Evolutionary conservation across 208 protist species (phyloP).

Genomic region (Wallacemonas sp.): DNA sequence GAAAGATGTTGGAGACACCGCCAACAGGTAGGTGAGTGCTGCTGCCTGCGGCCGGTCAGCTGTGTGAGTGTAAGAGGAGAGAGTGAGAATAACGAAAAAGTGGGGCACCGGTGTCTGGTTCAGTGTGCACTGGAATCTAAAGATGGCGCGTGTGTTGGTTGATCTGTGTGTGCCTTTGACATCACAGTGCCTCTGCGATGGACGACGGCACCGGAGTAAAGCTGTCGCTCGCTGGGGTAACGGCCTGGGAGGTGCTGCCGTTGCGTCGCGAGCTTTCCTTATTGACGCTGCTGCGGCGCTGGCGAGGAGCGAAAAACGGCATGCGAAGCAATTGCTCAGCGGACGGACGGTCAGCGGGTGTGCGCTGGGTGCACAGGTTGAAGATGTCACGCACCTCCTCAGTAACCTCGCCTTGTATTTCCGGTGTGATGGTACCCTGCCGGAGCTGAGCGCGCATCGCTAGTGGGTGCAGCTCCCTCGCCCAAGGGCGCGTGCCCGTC

Average conservation of each 20-base stretch:
- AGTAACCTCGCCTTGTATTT: conserved; percentile 22
- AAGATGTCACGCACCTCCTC: conserved; percentile 43
- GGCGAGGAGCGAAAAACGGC: conserved; percentile 32
- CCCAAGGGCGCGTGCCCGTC: conserved; percentile 54
- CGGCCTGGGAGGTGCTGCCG: not conserved
- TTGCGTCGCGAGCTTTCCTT: not conserved
- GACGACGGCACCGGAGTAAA: not conserved
- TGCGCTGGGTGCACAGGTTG: conserved; percentile 32
- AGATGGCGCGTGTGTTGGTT: no score
- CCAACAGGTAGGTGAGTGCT: no score
- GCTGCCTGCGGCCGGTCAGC: no score
- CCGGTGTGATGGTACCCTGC: conserved; percentile 27
- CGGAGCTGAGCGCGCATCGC: conserved; percentile 44
- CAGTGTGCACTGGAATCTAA: no score
- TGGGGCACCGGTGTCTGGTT: no score
- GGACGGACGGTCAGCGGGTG: conserved; percentile 32
- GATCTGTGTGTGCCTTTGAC: no score
- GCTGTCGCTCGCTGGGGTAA: not conserved
- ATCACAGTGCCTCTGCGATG: not conserved
- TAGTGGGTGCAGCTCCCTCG: conserved; percentile 24
- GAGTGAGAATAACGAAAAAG: no score
- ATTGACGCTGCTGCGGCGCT: not conserved
- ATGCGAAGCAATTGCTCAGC: conserved; percentile 46
- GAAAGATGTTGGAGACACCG: no score
- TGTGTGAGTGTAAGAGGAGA: no score